Evolutionary conservation across 106 monocot species (phyloP), one percentile per base, ranked within the genome.

Genomic region (Phalaenopsis equestris): DNA sequence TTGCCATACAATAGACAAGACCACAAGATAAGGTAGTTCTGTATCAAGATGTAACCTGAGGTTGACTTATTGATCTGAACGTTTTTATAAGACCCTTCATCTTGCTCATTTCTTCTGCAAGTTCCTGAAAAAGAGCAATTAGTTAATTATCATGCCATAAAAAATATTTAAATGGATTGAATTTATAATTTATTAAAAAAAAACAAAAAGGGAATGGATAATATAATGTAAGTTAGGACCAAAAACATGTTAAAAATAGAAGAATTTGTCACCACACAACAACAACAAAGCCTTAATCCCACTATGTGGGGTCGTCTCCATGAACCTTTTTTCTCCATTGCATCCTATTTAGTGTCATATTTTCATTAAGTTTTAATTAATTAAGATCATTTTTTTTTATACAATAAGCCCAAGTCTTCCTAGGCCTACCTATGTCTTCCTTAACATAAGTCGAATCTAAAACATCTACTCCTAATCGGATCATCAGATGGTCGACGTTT

Each of bases 91-190:
- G 8, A 38, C 36, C 10, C 36, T 70, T 70, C 70, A 70, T 70
- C 38, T 5, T 38, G 39, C 70, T 70, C 70, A 70, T 70, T 67
- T 39, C 39, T 39, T 70, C 70, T 70, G 39, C 70, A 70, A 70
- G 39, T 0, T 37, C 38, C 70, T 39, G 70, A 70, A 39, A 14
- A 70, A 1, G 23, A 39, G 39, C 38, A 70, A 38, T 38, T 70
- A 39, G 39, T 70, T 39, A 70, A 70, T 39, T 70, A 0, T 70
- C 70, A 38, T 70, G 14, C 70, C 36, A 70, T 39, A 70, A 38
- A 30, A 14, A 70, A 70, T 70, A 38, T 70, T 38, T 65, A 65
- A 2, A 39, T 39, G 11, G 1, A 37, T 38, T 70, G 39, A 38
- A n/a, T 6, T 6, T 3, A 6, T 41, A 70, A 38, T 39, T 38